A percentile compares a stretch with the other conserved stretches of the same genome.
Conservation (phyloP, 2,329 filamentous ascomycete genomes). For the Fusarium humuli region DNA sequence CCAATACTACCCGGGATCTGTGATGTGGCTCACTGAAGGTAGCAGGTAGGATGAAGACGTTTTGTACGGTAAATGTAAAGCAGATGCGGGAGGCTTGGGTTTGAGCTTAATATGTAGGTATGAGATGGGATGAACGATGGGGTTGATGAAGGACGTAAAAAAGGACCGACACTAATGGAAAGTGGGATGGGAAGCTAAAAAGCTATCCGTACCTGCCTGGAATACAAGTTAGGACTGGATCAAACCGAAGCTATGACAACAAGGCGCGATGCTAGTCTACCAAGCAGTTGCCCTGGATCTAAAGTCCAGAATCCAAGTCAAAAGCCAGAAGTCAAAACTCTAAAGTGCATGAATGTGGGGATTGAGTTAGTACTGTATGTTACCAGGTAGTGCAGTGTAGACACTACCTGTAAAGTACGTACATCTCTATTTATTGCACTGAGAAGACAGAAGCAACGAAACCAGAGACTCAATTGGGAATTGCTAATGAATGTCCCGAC, state of each 20-base stretch:
- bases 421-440: background rate
- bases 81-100: background rate
- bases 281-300: slow-evolving; percentile 25
- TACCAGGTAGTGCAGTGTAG: background rate
- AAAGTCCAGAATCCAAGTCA: slow-evolving; percentile 13
- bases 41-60: background rate
- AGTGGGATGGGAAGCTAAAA: slow-evolving; percentile 31
- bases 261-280: slow-evolving; percentile 34
- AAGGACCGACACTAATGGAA: slow-evolving; percentile 30
- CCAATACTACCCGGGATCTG: background rate
- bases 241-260: slow-evolving; percentile 29
- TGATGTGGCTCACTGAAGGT: slow-evolving; percentile 14
- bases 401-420: background rate
- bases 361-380: background rate
- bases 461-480: slow-evolving; percentile 19
- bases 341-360: background rate
- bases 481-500: slow-evolving; percentile 3
- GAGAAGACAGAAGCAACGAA: slow-evolving; percentile 4
- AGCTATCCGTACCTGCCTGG: background rate
- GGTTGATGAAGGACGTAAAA: slow-evolving; percentile 32
- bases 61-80: background rate
- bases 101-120: slow-evolving; percentile 1
- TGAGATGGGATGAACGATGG: slow-evolving; percentile 11
- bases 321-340: background rate
- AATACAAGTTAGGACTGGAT: slow-evolving; percentile 10